Evolutionary conservation across 1,284 basidiomycete species (phyloP), one percentile per base, ranked within the genome.

Genomic region (Cryptococcus sp.): DNA sequence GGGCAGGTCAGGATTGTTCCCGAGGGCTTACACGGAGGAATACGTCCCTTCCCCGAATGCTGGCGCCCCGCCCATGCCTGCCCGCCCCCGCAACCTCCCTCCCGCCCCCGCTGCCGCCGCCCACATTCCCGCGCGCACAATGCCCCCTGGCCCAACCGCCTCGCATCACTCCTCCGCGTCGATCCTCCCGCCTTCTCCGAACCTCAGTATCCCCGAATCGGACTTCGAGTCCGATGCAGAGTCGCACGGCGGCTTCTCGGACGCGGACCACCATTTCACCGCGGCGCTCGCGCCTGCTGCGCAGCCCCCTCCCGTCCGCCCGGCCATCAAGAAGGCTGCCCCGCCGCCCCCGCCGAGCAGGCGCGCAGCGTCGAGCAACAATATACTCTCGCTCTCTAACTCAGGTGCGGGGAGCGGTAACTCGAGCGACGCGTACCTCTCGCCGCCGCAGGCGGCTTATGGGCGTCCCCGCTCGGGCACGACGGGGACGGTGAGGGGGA

Each of bases 1-100:
- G 28, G 87, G 87, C 15, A 80, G 79, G 63, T 84, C 81, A 44
- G 89, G 89, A 8, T 69, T 91, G 42, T 91, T 92, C 80, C 90
- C 90, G 0, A 81, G 82, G 3, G 81, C 83, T 1, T 87, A 89
- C 72, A 85, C 84, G 3, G 85, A 88, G 64, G 77, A 70, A n/a
- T 67, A 81, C 24, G 60, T 68, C 9, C 61, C 70, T 4, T 59
- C 67, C 12, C 64, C 66, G 13, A 53, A 55, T 8, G 54, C 62
- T 12, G 60, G 62, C n/a, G 56, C 65, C 0, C 63, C 67, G 81
- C 61, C 65, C 12, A 63, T 62, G 52, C 51, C 53, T 4, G 28
- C 53, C 21, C 46, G 50, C 49, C 59, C 52, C 28, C 51, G 55
- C 33, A 48, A 54, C 36, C 52, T 50, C 23, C 62, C 55, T 37